Evolutionary conservation across 306 rosid species (phyloP), one percentile per base, ranked within the genome.

Genomic region (Chamaecrista fasciculata): DNA sequence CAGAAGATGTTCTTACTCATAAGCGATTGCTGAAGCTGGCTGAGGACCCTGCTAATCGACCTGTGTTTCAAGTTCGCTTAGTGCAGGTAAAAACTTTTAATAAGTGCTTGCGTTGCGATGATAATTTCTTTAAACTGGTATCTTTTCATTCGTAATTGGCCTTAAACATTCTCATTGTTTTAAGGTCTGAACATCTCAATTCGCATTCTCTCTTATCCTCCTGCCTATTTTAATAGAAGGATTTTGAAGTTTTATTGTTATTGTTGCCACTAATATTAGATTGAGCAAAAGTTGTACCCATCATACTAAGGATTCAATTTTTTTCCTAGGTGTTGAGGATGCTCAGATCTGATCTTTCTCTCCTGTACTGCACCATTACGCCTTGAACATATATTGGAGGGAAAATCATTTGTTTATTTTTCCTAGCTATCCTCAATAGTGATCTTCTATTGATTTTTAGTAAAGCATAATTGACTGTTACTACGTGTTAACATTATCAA

Each of bases 1-100:
- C 99, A 7, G 99, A 89, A 76, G 99, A 95, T 78, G 99, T 95
- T 61, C 88, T 95, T 58, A 80, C 85, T 7, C 99, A 95, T 46
- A 84, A 91, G 83, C 87, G 86, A 73, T 77, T 95, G 74, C 91
- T 95, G 48, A 83, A 95, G 77, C 72, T 91, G 67, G 99, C 97
- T 0, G 88, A 91, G 70, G 88, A 89, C 47, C 90, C 95, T 46
- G 83, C 73, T 46, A 78, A 74, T 73, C 92, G 81, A 15, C 97
- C 96, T 0, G 97, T 83, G 66, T 84, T 95, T 78, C 96, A 91
- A 72, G 95, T 95, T 77, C 96, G 97, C 23, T 66, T 71, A 18
- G 97, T 95, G 34, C 99, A 89, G 97, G 99, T 95, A 78, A 70
- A 42, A 47, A 0, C 20, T 1, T 57, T 11, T 48, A 25, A 61